These are phyloP conservation scores for Sugiyamaella floridensis DNA, from an alignment of 805 yeast genomes.

Conservation along the genomic window DNA sequence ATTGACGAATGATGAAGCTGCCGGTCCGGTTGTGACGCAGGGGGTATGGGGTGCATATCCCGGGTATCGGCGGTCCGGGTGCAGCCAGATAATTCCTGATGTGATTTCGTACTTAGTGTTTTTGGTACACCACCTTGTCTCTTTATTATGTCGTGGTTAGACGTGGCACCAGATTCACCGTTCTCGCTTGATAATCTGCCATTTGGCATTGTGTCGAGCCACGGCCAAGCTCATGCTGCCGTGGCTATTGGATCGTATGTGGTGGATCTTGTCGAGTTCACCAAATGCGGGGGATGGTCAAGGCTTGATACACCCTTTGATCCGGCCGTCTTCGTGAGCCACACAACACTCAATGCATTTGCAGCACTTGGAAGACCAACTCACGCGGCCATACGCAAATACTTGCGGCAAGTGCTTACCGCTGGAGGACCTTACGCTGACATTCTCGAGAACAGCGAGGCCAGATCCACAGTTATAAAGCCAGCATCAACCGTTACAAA, in stretches of 20 bases:
- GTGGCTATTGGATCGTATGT: slow-evolving; percentile 19
- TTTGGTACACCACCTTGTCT: background rate
- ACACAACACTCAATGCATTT: slow-evolving; percentile 15
- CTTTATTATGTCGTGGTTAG: slow-evolving; percentile 7
- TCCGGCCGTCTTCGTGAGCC: slow-evolving; percentile 9
- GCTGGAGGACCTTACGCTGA: slow-evolving; percentile 12
- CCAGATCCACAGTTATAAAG: slow-evolving; percentile 6
- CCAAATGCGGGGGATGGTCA: slow-evolving; percentile 10
- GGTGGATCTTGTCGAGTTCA: slow-evolving; percentile 18
- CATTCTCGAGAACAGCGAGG: slow-evolving; percentile 14
- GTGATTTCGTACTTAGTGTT: too few species aligned
- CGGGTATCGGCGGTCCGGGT: background rate
- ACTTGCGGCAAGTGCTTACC: slow-evolving; percentile 14
- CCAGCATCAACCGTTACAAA: slow-evolving; percentile 4
- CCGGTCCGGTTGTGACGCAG: background rate
- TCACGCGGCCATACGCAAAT: slow-evolving; percentile 12
- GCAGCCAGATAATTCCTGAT: background rate
- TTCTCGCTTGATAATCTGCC: slow-evolving; percentile 26
- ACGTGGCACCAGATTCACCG: slow-evolving; percentile 8
- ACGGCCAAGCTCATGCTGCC: slow-evolving; percentile 8
- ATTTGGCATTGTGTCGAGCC: slow-evolving; percentile 20
- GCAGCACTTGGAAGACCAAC: slow-evolving; percentile 17
- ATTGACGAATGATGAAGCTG: too few species aligned
- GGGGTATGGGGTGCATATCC: background rate
- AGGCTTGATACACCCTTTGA: slow-evolving; percentile 1